Evolutionary conservation across 768 basidiomycete species (phyloP), one percentile per base, ranked within the genome.

Genomic region (Scleroderma bovista): DNA sequence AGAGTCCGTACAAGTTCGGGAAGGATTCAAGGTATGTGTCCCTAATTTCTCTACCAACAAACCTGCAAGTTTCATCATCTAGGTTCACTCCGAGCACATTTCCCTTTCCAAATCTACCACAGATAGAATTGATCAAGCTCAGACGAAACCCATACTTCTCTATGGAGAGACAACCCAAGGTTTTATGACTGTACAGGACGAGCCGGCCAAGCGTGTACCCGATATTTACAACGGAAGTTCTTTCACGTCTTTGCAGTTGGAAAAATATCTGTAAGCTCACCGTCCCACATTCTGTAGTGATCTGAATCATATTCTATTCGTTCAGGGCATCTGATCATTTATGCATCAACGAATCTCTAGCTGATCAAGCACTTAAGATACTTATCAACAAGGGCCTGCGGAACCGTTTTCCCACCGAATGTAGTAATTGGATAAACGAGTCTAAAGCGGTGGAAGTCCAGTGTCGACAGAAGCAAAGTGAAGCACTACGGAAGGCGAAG

Each of bases 91-190:
- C 50, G 60, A 54, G 45, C 40, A 50, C 38, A 54, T 53, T 20
- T n/a, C 47, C n/a, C 44, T 50, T 11, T 7, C 36, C 19, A 39
- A 50, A 9, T 41, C 53, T 13, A 54, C 51, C 19, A 24, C 38
- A 20, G 57, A 58, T 29, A 36, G 38, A 29, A 5, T 9, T 29
- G 8, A 56, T 57, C 45, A 2, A 26, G n/a, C 3, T 31, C 47
- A 3, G 48, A 63, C 20, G 52, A 50, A 20, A 66, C 65, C 26
- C 51, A 47, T n/a, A 53, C 26, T 73, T 3, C 38, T 72, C 16
- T 52, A 42, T 29, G 70, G 72, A n/a, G 72, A 72, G 48, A 65
- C 65, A 3, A 31, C 51, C 9, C 69, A 70, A 54, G 72, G 59
- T 3, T 65, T 73, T 50, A 26, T 72, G 47, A 65, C 62, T 1